phyloP scores from a whole-genome alignment of 345 rosid species.

The Brassica cretica region DNA sequence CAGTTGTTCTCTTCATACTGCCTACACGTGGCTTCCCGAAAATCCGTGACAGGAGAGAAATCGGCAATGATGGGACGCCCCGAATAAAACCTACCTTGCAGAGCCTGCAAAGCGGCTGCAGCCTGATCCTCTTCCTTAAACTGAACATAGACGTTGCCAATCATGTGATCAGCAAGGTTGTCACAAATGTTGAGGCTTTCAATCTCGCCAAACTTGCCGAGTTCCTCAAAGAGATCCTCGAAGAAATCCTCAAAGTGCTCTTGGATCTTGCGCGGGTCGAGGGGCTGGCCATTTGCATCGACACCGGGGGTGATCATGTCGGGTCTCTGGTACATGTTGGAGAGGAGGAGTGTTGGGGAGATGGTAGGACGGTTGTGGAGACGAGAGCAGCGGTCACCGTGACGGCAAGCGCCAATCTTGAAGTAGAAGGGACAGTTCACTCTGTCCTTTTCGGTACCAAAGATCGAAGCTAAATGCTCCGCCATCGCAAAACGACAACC shows the following conservation, averaged over 20 bases:
- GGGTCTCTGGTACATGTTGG: constrained; percentile 44
- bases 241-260: constrained; percentile 86
- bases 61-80: constrained; percentile 94
- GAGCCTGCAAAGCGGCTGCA: constrained; percentile 69
- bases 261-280: constrained; percentile 76
- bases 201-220: constrained; percentile 84
- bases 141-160: constrained; percentile 82
- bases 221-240: constrained; percentile 89
- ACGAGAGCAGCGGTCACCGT: constrained; percentile 93
- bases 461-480: constrained; percentile 39
- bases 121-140: constrained; percentile 94
- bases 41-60: constrained; percentile 92
- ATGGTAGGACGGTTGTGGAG: constrained; percentile 82
- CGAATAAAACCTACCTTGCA: constrained; percentile 79
- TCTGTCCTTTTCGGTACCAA: constrained; percentile 87
- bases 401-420: constrained; percentile 89
- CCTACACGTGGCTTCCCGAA: constrained; percentile 86
- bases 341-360: constrained; percentile 72
- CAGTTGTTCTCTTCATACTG: constrained; percentile 86
- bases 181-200: constrained; percentile 85
- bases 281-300: constrained; percentile 70
- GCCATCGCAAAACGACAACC: constrained; percentile 56
- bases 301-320: constrained; percentile 27
- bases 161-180: constrained; percentile 41
- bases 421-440: constrained; percentile 87